Conservation (phyloP, 768 basidiomycete genomes). For the Ramaria sp. region DNA sequence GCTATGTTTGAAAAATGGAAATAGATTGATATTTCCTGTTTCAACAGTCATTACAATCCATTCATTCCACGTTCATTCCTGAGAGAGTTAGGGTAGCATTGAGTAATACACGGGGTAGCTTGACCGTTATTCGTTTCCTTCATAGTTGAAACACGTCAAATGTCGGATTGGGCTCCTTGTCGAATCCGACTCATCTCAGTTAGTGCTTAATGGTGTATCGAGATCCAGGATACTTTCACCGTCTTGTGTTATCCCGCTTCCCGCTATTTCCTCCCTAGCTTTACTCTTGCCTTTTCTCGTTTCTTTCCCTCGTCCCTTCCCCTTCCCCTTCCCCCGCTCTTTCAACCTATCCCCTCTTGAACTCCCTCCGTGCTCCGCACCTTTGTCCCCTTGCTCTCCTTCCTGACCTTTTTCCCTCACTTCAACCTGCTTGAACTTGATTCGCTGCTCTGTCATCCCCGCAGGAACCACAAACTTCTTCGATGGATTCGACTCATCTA, state of each 20-base stretch:
- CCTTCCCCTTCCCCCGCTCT: too few species aligned
- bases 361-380: neutral
- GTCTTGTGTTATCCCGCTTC: neutral
- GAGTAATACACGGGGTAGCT: neutral
- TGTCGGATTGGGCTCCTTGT: neutral
- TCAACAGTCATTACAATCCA: neutral
- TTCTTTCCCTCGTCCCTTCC: neutral
- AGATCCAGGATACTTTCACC: neutral
- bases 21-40: slow-evolving; percentile 15
- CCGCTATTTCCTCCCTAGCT: neutral
- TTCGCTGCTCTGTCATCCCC: slow-evolving; percentile 54
- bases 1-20: slow-evolving; percentile 68
- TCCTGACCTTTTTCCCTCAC: slow-evolving; percentile 30
- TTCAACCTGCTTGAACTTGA: slow-evolving; percentile 65
- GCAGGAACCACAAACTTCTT: slow-evolving; percentile 45
- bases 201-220: neutral
- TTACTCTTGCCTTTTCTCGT: neutral
- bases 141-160: neutral
- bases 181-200: neutral
- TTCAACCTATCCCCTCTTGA: too few species aligned
- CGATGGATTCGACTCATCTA: slow-evolving; percentile 36
- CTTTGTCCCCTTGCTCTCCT: neutral
- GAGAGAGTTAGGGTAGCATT: neutral
- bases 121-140: too few species aligned
- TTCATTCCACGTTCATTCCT: neutral